These are phyloP conservation scores for Suillus placidus DNA, from an alignment of 768 basidiomycete species.

Conservation along the genomic window DNA sequence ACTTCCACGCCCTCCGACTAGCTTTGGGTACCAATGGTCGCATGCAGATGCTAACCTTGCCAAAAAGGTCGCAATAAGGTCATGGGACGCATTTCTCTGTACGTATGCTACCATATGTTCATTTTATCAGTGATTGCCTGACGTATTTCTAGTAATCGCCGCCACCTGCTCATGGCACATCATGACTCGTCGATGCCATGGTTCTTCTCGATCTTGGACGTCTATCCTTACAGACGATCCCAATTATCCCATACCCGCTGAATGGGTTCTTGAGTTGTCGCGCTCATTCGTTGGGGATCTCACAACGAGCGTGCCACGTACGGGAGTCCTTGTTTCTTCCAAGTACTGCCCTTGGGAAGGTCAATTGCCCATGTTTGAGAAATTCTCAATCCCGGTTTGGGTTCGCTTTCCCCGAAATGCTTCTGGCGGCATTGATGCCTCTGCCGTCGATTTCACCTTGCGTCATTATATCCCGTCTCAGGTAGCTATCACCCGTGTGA, in stretches of 20 bases:
- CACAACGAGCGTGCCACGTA: neutral
- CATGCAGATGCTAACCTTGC: neutral
- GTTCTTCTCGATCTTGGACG: neutral
- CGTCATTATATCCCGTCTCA: too few species aligned
- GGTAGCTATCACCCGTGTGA: too few species aligned
- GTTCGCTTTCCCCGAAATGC: neutral
- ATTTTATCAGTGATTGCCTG: neutral
- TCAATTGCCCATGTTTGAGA: conserved; percentile 3
- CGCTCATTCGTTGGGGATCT: conserved; percentile 3
- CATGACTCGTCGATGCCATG: neutral
- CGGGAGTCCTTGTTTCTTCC: neutral
- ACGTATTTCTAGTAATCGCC: neutral
- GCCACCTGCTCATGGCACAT: neutral
- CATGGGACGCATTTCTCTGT: neutral
- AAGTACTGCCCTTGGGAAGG: neutral
- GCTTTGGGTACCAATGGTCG: neutral
- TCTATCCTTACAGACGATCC: neutral
- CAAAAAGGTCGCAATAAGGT: neutral
- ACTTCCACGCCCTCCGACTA: neutral
- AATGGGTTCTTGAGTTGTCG: neutral
- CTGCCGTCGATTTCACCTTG: neutral
- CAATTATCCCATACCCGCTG: neutral
- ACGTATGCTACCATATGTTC: neutral
- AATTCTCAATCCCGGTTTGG: neutral
- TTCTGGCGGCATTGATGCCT: neutral